Conservation (phyloP, 2,329 filamentous ascomycete genomes). For the Bipolaris zeicola region DNA sequence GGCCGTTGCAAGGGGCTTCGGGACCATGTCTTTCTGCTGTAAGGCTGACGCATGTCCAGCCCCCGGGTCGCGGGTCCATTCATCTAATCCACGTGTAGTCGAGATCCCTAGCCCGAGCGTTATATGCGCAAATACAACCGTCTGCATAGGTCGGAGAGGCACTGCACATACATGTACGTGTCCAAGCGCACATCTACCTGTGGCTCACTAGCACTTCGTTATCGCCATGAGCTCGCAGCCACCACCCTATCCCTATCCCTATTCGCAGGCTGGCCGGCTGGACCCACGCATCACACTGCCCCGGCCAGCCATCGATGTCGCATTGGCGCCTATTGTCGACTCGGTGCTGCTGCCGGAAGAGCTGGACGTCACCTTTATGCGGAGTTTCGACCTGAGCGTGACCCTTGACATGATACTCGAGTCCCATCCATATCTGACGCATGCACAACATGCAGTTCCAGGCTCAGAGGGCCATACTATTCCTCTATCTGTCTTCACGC, state of each 20-base stretch:
- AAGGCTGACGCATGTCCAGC: not conserved
- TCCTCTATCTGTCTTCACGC: conserved; percentile 60
- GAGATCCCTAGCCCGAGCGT: not conserved
- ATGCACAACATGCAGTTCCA: conserved; percentile 51
- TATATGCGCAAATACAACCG: not conserved
- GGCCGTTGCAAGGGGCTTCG: not conserved
- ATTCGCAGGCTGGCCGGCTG: conserved; percentile 13
- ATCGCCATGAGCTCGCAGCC: not conserved
- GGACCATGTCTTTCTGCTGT: no score
- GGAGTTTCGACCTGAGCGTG: conserved; percentile 4
- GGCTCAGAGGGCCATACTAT: conserved; percentile 61
- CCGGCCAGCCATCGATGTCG: conserved; percentile 9
- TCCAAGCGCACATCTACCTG: not conserved
- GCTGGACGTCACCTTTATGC: conserved; percentile 17
- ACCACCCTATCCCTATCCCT: conserved; percentile 4
- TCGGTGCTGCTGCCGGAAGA: conserved; percentile 13
- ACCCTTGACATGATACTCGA: conserved; percentile 58
- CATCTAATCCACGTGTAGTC: not conserved
- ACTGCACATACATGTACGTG: conserved; percentile 1
- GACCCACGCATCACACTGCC: conserved; percentile 17
- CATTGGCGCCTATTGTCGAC: conserved; percentile 12
- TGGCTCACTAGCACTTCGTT: not conserved
- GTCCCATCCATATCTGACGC: conserved; percentile 58
- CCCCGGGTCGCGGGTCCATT: not conserved
- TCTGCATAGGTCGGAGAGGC: not conserved